Conservation (phyloP, 2,329 filamentous ascomycete genomes). For the Penicillium vulpinum region DNA sequence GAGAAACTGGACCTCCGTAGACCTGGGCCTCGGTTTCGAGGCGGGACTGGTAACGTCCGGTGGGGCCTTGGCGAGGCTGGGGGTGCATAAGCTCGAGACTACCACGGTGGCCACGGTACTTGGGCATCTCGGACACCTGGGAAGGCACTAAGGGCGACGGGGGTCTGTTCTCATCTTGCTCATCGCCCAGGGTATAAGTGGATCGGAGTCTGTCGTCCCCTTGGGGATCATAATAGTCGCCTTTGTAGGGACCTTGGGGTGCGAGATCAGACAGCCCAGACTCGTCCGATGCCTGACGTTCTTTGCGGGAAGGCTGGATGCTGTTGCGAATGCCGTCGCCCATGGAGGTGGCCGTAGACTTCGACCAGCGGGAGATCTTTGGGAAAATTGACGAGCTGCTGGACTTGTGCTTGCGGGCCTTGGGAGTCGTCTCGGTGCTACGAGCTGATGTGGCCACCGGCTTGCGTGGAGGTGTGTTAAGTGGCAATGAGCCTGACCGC, state of each 20-base stretch:
- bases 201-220: conserved; percentile 50
- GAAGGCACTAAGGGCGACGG: conserved; percentile 65
- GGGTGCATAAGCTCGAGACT: conserved; percentile 65
- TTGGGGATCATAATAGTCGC: conserved; percentile 48
- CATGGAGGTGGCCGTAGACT: conserved; percentile 87
- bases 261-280: conserved; percentile 77
- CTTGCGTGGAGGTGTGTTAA: conserved; percentile 48
- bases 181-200: conserved; percentile 43
- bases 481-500: conserved; percentile 45
- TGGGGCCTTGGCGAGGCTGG: conserved; percentile 63
- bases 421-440: conserved; percentile 79
- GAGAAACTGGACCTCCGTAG: conserved; percentile 47
- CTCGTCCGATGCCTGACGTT: conserved; percentile 62
- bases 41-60: conserved; percentile 61
- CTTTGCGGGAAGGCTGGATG: conserved; percentile 53
- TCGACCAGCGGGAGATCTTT: conserved; percentile 96
- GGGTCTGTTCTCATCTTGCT: conserved; percentile 48
- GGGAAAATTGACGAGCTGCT: conserved; percentile 79
- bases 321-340: conserved; percentile 74
- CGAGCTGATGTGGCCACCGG: conserved; percentile 47
- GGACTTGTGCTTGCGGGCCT: conserved; percentile 82
- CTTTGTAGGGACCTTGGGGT: conserved; percentile 58
- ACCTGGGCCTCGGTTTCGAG: conserved; percentile 62
- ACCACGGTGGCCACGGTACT: conserved; percentile 65
- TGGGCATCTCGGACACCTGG: conserved; percentile 57